Conservation (phyloP, 768 basidiomycete genomes). For the Russula sp. region DNA sequence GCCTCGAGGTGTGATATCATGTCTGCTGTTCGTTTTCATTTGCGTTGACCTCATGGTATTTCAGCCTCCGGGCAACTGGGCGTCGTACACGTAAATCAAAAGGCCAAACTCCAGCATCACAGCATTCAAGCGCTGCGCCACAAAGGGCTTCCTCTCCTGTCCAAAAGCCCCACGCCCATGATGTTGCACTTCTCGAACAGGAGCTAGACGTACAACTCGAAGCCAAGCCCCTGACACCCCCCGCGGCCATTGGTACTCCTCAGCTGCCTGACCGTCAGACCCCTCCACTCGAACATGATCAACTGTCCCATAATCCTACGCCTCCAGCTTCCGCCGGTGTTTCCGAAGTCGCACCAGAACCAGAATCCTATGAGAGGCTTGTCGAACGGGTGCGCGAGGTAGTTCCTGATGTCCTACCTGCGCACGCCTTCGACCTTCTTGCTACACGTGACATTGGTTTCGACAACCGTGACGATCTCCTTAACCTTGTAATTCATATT, state of each 20-base stretch:
- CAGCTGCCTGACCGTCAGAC: background rate
- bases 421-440: constrained; percentile 51
- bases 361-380: constrained; percentile 32
- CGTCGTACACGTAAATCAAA: background rate
- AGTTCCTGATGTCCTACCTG: constrained; percentile 64
- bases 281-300: constrained; percentile 1
- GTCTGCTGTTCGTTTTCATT: background rate
- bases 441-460: constrained; percentile 42
- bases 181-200: background rate
- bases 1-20: constrained; percentile 14
- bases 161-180: background rate
- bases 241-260: background rate
- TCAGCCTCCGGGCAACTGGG: background rate
- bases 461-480: constrained; percentile 37
- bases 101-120: background rate
- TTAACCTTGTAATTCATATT: constrained; percentile 54
- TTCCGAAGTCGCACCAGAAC: constrained; percentile 9
- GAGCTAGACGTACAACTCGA: background rate
- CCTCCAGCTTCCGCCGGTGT: background rate
- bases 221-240: background rate
- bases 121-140: background rate
- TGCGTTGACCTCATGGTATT: background rate
- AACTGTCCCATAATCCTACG: background rate
- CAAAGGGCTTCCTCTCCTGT: background rate
- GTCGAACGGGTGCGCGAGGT: constrained; percentile 61